Evolutionary conservation across 805 yeast genomes (phyloP).

Genomic region (Pichia rugopelliculosa): DNA sequence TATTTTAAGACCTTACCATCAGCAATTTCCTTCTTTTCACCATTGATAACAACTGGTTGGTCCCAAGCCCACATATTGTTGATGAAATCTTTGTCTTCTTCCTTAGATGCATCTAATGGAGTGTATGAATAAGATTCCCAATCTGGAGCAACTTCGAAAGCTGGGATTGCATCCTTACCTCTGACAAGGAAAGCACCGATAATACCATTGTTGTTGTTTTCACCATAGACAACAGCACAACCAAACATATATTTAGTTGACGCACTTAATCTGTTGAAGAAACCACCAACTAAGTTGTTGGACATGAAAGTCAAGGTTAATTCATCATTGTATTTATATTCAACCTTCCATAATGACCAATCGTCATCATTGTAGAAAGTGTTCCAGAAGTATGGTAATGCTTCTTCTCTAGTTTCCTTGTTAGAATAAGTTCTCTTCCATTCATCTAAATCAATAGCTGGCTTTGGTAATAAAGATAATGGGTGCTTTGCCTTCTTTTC

Average conservation of each 20-base stretch:
- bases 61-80: conserved; percentile 98
- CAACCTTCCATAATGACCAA: conserved; percentile 93
- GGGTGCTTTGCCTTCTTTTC: conserved; percentile 88
- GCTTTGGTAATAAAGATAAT: conserved; percentile 71
- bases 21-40: conserved; percentile 78
- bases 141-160: conserved; percentile 98
- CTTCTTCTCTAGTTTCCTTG: conserved; percentile 90
- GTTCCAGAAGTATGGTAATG: conserved; percentile 96
- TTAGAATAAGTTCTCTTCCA: conserved; percentile 97
- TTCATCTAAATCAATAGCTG: conserved; percentile 68
- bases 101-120: conserved; percentile 72
- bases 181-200: conserved; percentile 91
- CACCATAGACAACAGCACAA: conserved; percentile 91
- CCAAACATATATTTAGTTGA: conserved; percentile 95
- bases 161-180: conserved; percentile 88
- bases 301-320: conserved; percentile 96
- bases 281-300: conserved; percentile 95
- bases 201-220: conserved; percentile 97
- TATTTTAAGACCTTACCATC: conserved; percentile 98
- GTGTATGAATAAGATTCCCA: conserved; percentile 90
- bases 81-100: conserved; percentile 71
- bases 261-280: conserved; percentile 89
- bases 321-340: conserved; percentile 96
- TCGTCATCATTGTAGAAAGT: conserved; percentile 84
- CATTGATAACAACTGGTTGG: conserved; percentile 76